These are phyloP conservation scores for Chenopodium quinoa DNA, from an alignment of 148 eudicot species.

Conservation along the genomic window DNA sequence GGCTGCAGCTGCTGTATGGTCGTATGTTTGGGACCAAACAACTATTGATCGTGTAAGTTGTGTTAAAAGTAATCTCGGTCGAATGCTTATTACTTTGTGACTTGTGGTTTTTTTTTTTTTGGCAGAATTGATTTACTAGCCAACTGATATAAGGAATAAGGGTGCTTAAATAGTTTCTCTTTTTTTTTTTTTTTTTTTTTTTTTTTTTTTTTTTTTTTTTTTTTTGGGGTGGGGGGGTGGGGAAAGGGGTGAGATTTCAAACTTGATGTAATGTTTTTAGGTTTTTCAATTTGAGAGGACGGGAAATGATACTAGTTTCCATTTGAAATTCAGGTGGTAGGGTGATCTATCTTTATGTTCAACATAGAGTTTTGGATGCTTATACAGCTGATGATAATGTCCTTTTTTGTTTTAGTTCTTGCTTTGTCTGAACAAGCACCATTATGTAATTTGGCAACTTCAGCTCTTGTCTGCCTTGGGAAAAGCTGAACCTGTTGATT, in stretches of 20 bases:
- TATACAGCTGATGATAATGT: background rate
- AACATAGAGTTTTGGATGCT: background rate
- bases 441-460: no score
- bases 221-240: no score
- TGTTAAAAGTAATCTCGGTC: background rate
- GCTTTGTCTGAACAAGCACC: background rate
- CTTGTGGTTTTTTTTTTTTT: background rate
- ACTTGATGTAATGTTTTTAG: background rate
- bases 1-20: conserved; percentile 95
- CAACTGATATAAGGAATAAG: background rate
- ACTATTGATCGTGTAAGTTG: conserved; percentile 85
- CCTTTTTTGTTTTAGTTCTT: background rate
- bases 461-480: background rate
- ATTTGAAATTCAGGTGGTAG: background rate
- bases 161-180: background rate
- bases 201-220: no score
- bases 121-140: background rate
- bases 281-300: no score
- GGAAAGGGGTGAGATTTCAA: no score
- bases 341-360: background rate
- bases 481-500: background rate
- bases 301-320: background rate
- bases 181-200: no score
- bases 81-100: background rate
- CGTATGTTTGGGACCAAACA: conserved; percentile 87